Percentiles rank a stretch among this genome's conserved stretches.
These are phyloP conservation scores for Sugiyamaella xylanicola DNA, from an alignment of 1,139 yeast genomes.

Conservation along the genomic window DNA sequence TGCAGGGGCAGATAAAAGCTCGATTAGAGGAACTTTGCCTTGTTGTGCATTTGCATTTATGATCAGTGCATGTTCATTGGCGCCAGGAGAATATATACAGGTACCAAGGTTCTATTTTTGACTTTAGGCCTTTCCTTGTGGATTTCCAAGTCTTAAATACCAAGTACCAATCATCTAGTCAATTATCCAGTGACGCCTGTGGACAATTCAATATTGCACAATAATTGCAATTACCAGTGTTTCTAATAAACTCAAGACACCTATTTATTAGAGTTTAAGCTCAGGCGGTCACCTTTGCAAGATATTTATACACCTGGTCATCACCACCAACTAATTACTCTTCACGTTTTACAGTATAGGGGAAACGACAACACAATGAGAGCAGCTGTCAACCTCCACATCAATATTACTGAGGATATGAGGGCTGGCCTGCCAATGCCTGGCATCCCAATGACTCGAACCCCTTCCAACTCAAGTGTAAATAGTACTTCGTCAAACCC, in stretches of 20 bases:
- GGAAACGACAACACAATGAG: too few species aligned
- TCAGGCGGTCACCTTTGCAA: neutral
- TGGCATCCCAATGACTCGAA: constrained; percentile 26
- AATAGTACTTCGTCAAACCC: constrained; percentile 15
- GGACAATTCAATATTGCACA: neutral
- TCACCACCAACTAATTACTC: too few species aligned
- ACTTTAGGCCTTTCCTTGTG: neutral
- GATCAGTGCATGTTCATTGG: neutral
- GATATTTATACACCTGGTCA: neutral
- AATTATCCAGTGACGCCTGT: neutral
- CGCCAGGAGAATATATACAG: neutral
- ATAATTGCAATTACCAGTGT: neutral
- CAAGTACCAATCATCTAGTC: neutral
- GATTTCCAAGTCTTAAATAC: neutral
- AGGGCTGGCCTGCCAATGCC: constrained; percentile 1
- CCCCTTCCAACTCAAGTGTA: constrained; percentile 23
- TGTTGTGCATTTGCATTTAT: neutral
- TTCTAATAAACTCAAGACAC: neutral
- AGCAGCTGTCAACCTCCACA: constrained; percentile 11
- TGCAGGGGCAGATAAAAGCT: constrained; percentile 1
- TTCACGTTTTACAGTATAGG: too few species aligned
- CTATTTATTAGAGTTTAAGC: neutral
- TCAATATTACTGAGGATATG: constrained; percentile 9
- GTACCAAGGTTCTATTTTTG: neutral
- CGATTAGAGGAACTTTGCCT: neutral